Percentiles rank a stretch among this genome's conserved stretches.
Conservation (phyloP, 306 rosid genomes). For the Vicia faba region DNA sequence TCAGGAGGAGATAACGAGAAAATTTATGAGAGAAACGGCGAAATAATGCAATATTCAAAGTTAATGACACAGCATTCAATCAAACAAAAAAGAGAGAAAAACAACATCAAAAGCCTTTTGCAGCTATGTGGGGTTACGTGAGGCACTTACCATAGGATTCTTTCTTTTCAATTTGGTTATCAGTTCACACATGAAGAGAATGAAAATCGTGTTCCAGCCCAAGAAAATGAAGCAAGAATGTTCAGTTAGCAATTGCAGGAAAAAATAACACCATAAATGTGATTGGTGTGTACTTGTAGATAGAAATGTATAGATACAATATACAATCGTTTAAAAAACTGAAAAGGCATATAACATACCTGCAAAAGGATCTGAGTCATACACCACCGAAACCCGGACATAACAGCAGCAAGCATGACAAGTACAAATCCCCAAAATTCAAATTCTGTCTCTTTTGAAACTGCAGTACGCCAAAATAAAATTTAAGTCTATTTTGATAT, state of each 20-base stretch:
- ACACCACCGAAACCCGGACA: conserved; percentile 98
- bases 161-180: conserved; percentile 65
- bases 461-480: conserved; percentile 49
- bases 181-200: conserved; percentile 41
- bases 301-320: conserved; percentile 19
- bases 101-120: not conserved
- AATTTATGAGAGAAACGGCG: not conserved
- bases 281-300: not conserved
- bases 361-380: conserved; percentile 98
- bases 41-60: conserved; percentile 29
- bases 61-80: conserved; percentile 21
- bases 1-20: not conserved
- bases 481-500: not conserved
- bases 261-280: not conserved
- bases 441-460: conserved; percentile 88
- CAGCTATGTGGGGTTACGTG: not conserved
- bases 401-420: conserved; percentile 99
- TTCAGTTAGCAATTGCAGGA: conserved; percentile 21
- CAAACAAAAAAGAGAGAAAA: not conserved
- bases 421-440: conserved; percentile 82
- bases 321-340: not conserved
- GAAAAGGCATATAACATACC: conserved; percentile 50
- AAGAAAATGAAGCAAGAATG: conserved; percentile 43
- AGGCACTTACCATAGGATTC: conserved; percentile 82
- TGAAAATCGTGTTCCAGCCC: conserved; percentile 50